Base-by-base conservation (phyloP, 345 rosid species). In the Hibiscus mutabilis region DNA sequence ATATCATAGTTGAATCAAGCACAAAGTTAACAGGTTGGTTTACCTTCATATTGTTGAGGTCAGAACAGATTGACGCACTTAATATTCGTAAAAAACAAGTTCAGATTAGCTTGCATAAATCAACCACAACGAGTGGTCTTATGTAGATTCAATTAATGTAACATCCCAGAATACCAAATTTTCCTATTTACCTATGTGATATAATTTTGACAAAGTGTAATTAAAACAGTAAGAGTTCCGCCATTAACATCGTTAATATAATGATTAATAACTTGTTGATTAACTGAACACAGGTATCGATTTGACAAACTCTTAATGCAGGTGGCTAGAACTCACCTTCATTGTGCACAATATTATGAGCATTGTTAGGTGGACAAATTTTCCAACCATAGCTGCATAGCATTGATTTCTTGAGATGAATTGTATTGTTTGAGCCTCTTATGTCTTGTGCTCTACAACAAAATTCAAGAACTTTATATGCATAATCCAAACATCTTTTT, bases 381-480 rank as follows among this genome's bases (percentile, higher is more conserved):
- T 47, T 66, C 70, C 22, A 25, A 53, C 70, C 15, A 47, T 25
- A 47, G 70, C 57, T 47, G 57, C 57, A 25, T 47, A 49, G 22
- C 57, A 47, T 15, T 25, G 70, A 25, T 66, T 66, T 66, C 57
- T 25, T 35, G 40, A 47, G 53, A 66, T 16, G 70, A 7, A 66
- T 66, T 37, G 4, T 25, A 66, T 25, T 66, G 70, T 25, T 66
- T 25, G 70, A 47, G 57, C 70, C 40, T 66, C 70, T 15, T 66
- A 16, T 47, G 21, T 56, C 57, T 25, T 47, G 70, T 47, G 37
- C 46, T 66, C 70, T 66, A 27, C 37, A 66, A 66, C 18, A 46
- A 47, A 47, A 47, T 16, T 46, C 57, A 42, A 66, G 22, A 25
- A 49, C 15, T 15, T 66, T 25, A 37, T 64, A 65, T 22, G 12